Evolutionary conservation across 768 basidiomycete genomes (phyloP), one percentile per base, ranked within the genome.

Genomic region (Termitomyces heimii): DNA sequence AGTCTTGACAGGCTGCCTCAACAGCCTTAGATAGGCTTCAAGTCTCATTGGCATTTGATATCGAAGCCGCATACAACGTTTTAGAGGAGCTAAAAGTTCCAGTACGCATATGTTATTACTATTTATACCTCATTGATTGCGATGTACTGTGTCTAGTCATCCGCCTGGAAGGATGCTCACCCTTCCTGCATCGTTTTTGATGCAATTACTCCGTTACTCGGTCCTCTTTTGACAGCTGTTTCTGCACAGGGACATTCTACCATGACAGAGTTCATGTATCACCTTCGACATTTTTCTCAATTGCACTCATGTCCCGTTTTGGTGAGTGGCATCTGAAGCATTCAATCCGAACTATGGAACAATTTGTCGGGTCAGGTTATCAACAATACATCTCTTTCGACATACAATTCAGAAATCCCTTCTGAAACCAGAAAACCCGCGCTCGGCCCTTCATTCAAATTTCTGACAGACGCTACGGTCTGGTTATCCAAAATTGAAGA

Each of bases 161-260:
- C n/a, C 26, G 32, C 40, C 20, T 49, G 18, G 63, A 45, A 51
- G 47, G 54, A 50, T 48, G 10, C 61, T 34, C 52, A 31, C 5
- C 69, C 73, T 42, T 75, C 74, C 28, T 80, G 78, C 49, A 64
- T 92, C 8, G 81, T 91, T 12, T 75, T 92, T 31, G 89, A 92
- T 65, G 65, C 76, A 18, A 72, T 90, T 40, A 87, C 89, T 1
- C 73, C 84, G 16, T 74, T 92, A 26, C 65, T 92, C 13, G 78
- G 81, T 9, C 84, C 87, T 1, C 71, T 80, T 44, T 74, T 92
- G 22, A 88, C 81, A 62, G 82, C 80, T 0, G 74, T 82, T 3
- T 85, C 89, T 4, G 80, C 87, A 2, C 82, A 89, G 71, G 89
- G 90, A 5, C 89, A 92, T 66, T 84, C 88, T 0, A 71, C 80